Conservation (phyloP, 441 rosid genomes). For the Adansonia grandidieri region DNA sequence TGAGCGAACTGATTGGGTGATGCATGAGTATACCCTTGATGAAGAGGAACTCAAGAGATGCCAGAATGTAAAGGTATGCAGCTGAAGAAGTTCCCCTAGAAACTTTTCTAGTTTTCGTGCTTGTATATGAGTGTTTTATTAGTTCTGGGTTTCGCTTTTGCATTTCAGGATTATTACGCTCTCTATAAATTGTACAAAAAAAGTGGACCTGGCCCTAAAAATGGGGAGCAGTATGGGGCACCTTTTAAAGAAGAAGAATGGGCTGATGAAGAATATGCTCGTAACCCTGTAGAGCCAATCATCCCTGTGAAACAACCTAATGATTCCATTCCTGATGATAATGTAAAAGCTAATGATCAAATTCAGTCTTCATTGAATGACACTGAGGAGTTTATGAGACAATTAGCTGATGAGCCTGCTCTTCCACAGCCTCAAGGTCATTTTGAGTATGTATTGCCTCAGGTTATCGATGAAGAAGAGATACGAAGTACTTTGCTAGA, state of each 20-base stretch:
- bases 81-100: neutral
- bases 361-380: slow-evolving; percentile 37
- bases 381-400: slow-evolving; percentile 46
- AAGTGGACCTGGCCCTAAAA: slow-evolving; percentile 93
- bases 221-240: slow-evolving; percentile 95
- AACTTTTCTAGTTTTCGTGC: neutral
- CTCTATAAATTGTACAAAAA: slow-evolving; percentile 82
- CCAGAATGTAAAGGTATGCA: slow-evolving; percentile 46
- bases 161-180: slow-evolving; percentile 78
- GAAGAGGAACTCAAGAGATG: too few relatives aligned
- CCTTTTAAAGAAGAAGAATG: slow-evolving; percentile 89
- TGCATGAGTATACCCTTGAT: slow-evolving; percentile 72
- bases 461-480: slow-evolving; percentile 53
- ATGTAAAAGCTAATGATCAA: slow-evolving; percentile 20
- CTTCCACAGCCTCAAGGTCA: slow-evolving; percentile 32
- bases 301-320: slow-evolving; percentile 32
- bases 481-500: slow-evolving; percentile 54
- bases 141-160: neutral
- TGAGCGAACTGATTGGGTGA: slow-evolving; percentile 89
- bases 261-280: slow-evolving; percentile 55
- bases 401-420: slow-evolving; percentile 38
- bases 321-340: slow-evolving; percentile 33
- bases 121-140: slow-evolving; percentile 1
- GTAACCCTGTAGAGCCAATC: slow-evolving; percentile 22
- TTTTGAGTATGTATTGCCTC: slow-evolving; percentile 29